A percentile compares a stretch with the other conserved stretches of the same genome.
Conservation (phyloP, 139 green algal genomes). For the Astrephomene gubernaculifera region DNA sequence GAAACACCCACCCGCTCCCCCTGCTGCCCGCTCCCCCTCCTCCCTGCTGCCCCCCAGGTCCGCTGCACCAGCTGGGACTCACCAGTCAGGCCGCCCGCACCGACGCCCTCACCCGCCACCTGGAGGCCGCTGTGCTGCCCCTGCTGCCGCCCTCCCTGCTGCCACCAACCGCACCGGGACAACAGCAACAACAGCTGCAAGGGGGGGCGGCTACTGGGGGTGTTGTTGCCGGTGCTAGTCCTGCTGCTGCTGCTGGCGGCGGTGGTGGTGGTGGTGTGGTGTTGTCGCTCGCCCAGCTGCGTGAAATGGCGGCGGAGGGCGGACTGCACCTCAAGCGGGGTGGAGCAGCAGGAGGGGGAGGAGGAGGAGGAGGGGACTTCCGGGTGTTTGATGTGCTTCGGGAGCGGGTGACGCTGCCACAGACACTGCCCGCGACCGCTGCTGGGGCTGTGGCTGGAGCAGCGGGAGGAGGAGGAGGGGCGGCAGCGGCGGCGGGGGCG, state of each 20-base stretch:
- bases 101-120: conserved; percentile 6
- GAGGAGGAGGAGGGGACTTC: neutral
- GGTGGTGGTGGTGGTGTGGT: neutral
- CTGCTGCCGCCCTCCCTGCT: neutral
- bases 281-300: neutral
- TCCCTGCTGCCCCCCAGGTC: neutral
- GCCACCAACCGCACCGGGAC: no score
- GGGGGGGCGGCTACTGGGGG: no score
- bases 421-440: neutral
- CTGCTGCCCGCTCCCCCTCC: neutral
- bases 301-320: neutral
- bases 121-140: neutral
- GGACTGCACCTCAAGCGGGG: neutral
- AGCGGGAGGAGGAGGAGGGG: no score
- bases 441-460: no score
- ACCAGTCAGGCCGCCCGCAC: neutral
- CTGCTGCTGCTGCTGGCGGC: neutral
- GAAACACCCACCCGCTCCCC: no score
- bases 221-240: neutral
- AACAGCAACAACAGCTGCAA: no score
- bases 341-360: neutral
- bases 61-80: neutral
- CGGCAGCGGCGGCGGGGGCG: neutral
- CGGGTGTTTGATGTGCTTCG: neutral
- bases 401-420: neutral